phyloP scores from a whole-genome alignment of 345 rosid species.

The Boechera divaricarpa region DNA sequence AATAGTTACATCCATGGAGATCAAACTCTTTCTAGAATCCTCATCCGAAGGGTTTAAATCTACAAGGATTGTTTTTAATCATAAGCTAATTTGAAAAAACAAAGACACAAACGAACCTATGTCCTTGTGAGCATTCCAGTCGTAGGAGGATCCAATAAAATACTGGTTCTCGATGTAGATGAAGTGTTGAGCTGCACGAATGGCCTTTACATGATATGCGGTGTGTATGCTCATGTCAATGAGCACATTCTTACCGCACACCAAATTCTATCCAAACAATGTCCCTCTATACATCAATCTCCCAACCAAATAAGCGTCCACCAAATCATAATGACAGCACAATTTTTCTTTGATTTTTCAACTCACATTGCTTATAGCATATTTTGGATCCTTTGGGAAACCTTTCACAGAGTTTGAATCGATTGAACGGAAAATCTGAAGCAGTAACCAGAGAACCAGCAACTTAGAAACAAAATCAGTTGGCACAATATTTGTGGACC shows the following conservation, averaged over 20 bases:
- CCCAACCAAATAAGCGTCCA: slow-evolving; percentile 8
- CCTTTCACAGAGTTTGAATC: slow-evolving; percentile 89
- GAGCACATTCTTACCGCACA: slow-evolving; percentile 91
- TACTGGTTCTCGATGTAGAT: slow-evolving; percentile 97
- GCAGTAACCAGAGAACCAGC: slow-evolving; percentile 33
- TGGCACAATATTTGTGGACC: slow-evolving; percentile 14
- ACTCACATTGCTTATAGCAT: slow-evolving; percentile 73
- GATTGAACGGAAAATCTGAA: slow-evolving; percentile 91
- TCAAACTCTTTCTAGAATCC: no score
- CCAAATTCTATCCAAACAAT: slow-evolving; percentile 67
- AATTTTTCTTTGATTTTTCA: slow-evolving; percentile 7
- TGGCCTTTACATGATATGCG: slow-evolving; percentile 84
- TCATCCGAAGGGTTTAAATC: no score
- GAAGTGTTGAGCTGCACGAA: slow-evolving; percentile 96
- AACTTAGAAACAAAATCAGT: background rate
- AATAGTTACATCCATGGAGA: no score
- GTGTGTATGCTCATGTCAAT: slow-evolving; percentile 99
- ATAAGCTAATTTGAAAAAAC: background rate
- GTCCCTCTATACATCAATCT: slow-evolving; percentile 26
- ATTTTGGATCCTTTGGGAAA: slow-evolving; percentile 90
- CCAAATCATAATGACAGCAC: background rate
- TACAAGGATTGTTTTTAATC: background rate
- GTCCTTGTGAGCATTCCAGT: slow-evolving; percentile 79
- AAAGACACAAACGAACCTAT: slow-evolving; percentile 54
- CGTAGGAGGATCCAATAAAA: slow-evolving; percentile 85